Percentiles rank a stretch among this genome's conserved stretches.
phyloP scores from a whole-genome alignment of 345 rosid genomes.

The Corchorus olitorius region DNA sequence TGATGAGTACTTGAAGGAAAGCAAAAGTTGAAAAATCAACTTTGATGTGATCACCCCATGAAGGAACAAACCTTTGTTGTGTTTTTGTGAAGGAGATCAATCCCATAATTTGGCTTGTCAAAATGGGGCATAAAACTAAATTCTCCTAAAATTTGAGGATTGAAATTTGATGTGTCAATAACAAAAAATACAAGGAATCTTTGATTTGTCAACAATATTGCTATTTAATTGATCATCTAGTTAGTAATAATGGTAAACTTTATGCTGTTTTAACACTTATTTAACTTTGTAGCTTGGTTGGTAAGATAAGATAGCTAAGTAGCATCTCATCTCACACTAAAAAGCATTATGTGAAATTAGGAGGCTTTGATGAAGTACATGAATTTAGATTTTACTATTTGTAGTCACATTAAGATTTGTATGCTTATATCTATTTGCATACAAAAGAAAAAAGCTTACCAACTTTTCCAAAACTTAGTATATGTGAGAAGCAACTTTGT shows the following conservation, averaged over 20 bases:
- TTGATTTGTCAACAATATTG: background rate
- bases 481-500: too few relatives aligned
- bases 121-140: background rate
- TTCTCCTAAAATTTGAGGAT: background rate
- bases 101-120: conserved; percentile 18
- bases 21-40: conserved; percentile 4
- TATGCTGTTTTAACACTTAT: background rate
- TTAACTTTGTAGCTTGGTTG: background rate
- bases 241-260: background rate
- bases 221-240: background rate
- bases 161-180: background rate
- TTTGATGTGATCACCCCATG: conserved; percentile 24
- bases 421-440: background rate
- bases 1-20: conserved; percentile 11
- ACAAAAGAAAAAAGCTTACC: background rate
- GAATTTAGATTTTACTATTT: background rate
- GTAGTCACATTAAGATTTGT: background rate
- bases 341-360: background rate
- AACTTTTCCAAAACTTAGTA: background rate
- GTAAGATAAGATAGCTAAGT: background rate
- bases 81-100: background rate
- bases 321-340: background rate
- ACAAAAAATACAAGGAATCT: background rate
- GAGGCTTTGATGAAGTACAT: background rate
- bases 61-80: background rate